Conservation (phyloP, 139 green algal genomes). For the Chlorella sp. region DNA sequence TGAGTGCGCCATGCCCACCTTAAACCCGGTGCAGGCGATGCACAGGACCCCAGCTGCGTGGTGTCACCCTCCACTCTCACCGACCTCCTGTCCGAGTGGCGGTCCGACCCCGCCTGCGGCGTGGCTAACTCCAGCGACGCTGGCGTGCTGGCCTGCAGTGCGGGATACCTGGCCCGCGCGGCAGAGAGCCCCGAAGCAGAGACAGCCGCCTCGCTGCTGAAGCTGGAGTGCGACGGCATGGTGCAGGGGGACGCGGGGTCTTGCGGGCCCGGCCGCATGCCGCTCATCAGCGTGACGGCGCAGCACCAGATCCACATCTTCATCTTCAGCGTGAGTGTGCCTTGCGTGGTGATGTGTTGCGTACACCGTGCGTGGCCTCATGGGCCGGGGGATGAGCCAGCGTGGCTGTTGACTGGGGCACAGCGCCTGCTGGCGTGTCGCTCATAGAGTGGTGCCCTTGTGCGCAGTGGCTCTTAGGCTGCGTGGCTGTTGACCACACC, state of each 20-base stretch:
- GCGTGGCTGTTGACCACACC: no score
- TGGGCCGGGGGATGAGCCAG: no score
- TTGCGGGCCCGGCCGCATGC: constrained; percentile 3
- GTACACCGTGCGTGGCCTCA: no score
- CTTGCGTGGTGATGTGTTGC: no score
- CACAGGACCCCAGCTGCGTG: neutral
- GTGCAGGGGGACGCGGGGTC: neutral
- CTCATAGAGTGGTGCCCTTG: no score
- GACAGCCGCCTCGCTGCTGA: neutral
- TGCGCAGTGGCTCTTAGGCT: no score
- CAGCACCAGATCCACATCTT: constrained; percentile 38
- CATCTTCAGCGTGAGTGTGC: constrained; percentile 3
- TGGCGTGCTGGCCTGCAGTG: neutral
- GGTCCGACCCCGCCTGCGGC: neutral
- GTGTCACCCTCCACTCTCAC: neutral
- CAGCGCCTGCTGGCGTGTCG: no score
- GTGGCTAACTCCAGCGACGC: no score
- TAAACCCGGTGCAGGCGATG: no score
- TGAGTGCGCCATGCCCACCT: no score
- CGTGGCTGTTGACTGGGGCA: no score
- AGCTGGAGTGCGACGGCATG: neutral
- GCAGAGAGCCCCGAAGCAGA: neutral
- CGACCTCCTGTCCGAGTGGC: neutral
- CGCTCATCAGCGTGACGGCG: constrained; percentile 15
- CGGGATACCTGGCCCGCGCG: neutral